Evolutionary conservation across 306 rosid species (phyloP), one percentile per base, ranked within the genome.

Genomic region (Astragalus glycyphyllos): DNA sequence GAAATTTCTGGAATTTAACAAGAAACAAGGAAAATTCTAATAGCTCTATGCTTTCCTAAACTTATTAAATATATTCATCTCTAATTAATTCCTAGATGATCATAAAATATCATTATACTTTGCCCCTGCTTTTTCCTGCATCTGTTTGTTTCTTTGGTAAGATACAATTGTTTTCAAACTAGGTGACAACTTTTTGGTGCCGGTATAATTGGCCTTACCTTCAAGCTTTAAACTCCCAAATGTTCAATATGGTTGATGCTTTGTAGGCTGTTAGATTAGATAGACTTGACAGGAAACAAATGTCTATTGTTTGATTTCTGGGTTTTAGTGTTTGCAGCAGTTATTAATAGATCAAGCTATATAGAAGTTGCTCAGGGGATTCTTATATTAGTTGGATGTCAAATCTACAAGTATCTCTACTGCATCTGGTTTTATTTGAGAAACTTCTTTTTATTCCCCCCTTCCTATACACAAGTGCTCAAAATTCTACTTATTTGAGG

Each of bases 181-280:
- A n/a, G 11, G 26, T 59, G 77, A 38, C 32, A 62, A 13, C 2
- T 62, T 42, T 38, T 37, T 0, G 10, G 17, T 50, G 44, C 38
- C 58, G 47, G 13, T 32, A 20, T 41, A 15, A 8, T 29, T 7
- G n/a, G 57, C 4, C 37, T 57, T 65, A 56, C 26, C 17, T 53
- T 46, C 13, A 13, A 13, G 46, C 7, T 34, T 51, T 58, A 45
- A 13, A 14, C 51, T 65, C 8, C 67, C 8, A 12, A 53, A 60
- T 59, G 31, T 51, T 59, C 66, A 32, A 44, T 69, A 14, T 48
- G 26, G 45, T 54, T 63, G 44, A 66, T 29, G 57, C 17, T 58
- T 26, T 68, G 14, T 51, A 23, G 49, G 48, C 45, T 50, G 13
- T 58, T 37, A 53, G 34, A 41, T 59, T 62, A 60, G 55, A 61